phyloP scores from a whole-genome alignment of 2,329 filamentous ascomycete genomes.

The Talaromyces amestolkiae region DNA sequence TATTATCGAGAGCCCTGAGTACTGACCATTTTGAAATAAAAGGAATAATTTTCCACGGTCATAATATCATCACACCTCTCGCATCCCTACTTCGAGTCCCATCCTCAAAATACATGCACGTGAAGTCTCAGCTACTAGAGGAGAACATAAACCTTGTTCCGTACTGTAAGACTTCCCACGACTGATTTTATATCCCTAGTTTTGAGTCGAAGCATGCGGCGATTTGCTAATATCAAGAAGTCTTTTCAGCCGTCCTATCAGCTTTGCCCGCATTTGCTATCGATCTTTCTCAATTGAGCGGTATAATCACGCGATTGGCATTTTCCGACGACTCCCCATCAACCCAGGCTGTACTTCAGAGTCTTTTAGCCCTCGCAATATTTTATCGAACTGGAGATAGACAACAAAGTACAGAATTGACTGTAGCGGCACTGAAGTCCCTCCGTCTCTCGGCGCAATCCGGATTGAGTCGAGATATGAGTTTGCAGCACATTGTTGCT shows the following conservation, averaged over 20 bases:
- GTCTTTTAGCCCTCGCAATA: conserved; percentile 3
- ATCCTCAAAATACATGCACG: neutral
- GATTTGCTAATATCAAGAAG: neutral
- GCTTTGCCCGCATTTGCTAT: conserved; percentile 6
- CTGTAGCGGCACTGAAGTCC: neutral
- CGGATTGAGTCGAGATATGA: neutral
- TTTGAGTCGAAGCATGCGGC: neutral
- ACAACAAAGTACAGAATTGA: neutral
- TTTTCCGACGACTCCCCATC: conserved; percentile 1
- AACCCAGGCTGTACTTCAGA: conserved; percentile 6
- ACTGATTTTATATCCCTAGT: no score
- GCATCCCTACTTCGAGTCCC: neutral
- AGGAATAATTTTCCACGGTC: neutral
- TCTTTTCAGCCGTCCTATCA: conserved; percentile 7
- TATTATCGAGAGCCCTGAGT: no score
- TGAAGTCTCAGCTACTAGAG: neutral
- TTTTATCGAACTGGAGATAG: neutral
- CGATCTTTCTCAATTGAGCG: neutral
- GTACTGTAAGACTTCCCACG: neutral
- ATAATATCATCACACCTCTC: neutral
- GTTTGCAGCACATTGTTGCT: conserved; percentile 12
- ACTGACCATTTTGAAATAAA: neutral
- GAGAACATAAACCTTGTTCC: conserved; percentile 9
- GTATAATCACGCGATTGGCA: conserved; percentile 3
- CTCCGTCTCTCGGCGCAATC: conserved; percentile 5